Conservation (phyloP, 495 filamentous ascomycete species). For the Parachaetomium inaequale region DNA sequence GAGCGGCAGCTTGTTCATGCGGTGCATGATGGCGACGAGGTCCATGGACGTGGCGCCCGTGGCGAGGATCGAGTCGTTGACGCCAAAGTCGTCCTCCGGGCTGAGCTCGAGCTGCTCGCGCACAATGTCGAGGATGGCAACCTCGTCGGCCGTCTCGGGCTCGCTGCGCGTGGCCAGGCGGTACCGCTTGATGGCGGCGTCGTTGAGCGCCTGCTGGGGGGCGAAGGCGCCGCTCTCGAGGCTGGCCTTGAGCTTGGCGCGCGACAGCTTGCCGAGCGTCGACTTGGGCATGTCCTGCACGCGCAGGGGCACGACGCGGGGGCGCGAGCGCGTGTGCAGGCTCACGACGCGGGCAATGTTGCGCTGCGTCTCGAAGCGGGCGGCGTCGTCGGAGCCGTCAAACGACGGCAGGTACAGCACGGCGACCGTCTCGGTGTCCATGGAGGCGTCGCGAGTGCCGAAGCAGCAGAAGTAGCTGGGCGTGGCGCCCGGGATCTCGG, state of each 20-base stretch:
- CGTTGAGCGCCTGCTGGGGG: slow-evolving; percentile 3
- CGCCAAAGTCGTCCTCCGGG: slow-evolving; percentile 18
- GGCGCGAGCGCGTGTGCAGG: slow-evolving; percentile 9
- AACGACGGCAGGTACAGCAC: slow-evolving; percentile 10
- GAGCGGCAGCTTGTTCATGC: slow-evolving; percentile 22
- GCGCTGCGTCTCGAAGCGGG: slow-evolving; percentile 7
- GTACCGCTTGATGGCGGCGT: slow-evolving; percentile 18
- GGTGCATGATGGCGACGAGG: slow-evolving; percentile 24
- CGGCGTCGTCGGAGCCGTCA: not conserved
- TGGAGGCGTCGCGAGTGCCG: slow-evolving; percentile 24
- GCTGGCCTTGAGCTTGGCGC: slow-evolving; percentile 35
- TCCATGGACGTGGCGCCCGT: slow-evolving; percentile 47
- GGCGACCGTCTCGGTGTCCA: slow-evolving; percentile 19
- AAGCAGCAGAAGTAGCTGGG: slow-evolving; percentile 28
- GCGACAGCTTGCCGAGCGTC: slow-evolving; percentile 50
- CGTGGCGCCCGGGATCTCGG: slow-evolving; percentile 11
- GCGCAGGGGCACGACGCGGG: slow-evolving; percentile 7
- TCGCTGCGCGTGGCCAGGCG: slow-evolving; percentile 11
- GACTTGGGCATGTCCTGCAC: slow-evolving; percentile 33
- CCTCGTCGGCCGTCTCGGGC: slow-evolving; percentile 8
- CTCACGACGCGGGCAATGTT: slow-evolving; percentile 1
- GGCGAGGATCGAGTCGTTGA: slow-evolving; percentile 39
- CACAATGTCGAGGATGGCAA: slow-evolving; percentile 22
- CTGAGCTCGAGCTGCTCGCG: not conserved
- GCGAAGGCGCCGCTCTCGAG: slow-evolving; percentile 36